Evolutionary conservation across 2,329 filamentous ascomycete species (phyloP), one percentile per base, ranked within the genome.

Genomic region (Leptodontidium sp.): DNA sequence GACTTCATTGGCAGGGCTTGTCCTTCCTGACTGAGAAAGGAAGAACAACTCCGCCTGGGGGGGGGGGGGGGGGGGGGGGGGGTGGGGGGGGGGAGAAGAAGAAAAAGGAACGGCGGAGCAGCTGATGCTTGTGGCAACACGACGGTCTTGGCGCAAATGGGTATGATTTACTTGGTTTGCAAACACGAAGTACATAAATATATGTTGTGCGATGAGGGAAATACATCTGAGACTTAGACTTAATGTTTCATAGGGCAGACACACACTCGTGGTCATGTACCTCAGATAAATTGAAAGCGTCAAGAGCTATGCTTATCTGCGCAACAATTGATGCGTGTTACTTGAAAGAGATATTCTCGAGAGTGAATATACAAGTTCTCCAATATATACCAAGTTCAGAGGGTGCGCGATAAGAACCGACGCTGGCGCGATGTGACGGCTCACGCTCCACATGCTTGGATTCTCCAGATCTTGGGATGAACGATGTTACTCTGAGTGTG

Each of bases 401-500:
- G 58, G 12, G 0, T 62, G 17, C 43, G 59, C 24, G 57, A 40
- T 29, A 55, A 38, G n/a, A 35, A 26, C 9, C 15, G 49, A 50
- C 21, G 49, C 29, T 49, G 58, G 26, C 65, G 50, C 47, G 58
- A 67, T 57, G 21, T 67, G 49, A 67, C 24, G 49, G 58, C 47
- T 58, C 65, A 58, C 4, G 9, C 55, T 40, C 61, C 66, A 61
- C 24, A 55, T 65, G 61, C 43, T 59, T 21, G 38, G 47, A 26
- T 17, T 50, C 15, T 49, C 32, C 21, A 57, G 62, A 68, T 62
- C 62, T 65, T 68, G 66, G 61, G 61, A 65, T 35, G 40, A 50
- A 61, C 62, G 57, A 68, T 68, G 66, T 61, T 15, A 68, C 53
- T 57, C 57, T 62, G 32, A 40, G 32, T 21, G 57, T 61, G 55